These are phyloP conservation scores for Dictyophora rubrovolvata DNA, from an alignment of 768 basidiomycete species.

Conservation along the genomic window DNA sequence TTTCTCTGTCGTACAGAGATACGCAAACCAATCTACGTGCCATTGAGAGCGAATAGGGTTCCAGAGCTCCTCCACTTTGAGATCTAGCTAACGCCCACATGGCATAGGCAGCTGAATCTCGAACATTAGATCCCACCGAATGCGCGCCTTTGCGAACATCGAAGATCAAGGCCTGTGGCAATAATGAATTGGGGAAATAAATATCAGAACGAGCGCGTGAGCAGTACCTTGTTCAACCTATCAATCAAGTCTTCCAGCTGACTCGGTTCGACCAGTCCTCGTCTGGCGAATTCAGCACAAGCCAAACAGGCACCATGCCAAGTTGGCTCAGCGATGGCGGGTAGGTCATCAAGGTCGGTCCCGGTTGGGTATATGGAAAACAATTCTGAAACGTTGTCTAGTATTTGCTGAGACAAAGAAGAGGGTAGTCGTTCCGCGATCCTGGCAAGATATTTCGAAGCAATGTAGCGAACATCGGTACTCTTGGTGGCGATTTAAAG, in stretches of 20 bases:
- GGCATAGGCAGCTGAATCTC: constrained; percentile 91
- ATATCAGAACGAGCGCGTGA: background rate
- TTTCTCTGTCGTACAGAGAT: constrained; percentile 85
- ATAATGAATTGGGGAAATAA: background rate
- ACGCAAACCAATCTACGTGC: constrained; percentile 68
- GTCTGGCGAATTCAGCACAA: constrained; percentile 83
- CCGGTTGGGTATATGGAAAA: constrained; percentile 67
- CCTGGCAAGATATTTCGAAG: constrained; percentile 85
- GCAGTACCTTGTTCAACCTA: constrained; percentile 70
- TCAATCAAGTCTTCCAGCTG: constrained; percentile 54
- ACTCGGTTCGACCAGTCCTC: constrained; percentile 55
- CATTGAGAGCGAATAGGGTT: constrained; percentile 51
- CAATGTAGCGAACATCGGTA: constrained; percentile 89
- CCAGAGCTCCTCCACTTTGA: constrained; percentile 47
- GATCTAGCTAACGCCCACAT: constrained; percentile 89
- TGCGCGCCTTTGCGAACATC: constrained; percentile 88
- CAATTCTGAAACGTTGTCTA: constrained; percentile 66
- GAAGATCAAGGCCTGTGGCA: constrained; percentile 71
- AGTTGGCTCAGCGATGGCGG: constrained; percentile 69
- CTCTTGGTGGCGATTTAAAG: constrained; percentile 44
- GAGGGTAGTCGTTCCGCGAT: constrained; percentile 70
- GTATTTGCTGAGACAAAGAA: constrained; percentile 69
- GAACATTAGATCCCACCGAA: constrained; percentile 88
- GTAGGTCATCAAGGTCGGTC: constrained; percentile 54
- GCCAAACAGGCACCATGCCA: constrained; percentile 96